Conservation (phyloP, 23 red algal genomes). For the Chondrus crispus region DNA sequence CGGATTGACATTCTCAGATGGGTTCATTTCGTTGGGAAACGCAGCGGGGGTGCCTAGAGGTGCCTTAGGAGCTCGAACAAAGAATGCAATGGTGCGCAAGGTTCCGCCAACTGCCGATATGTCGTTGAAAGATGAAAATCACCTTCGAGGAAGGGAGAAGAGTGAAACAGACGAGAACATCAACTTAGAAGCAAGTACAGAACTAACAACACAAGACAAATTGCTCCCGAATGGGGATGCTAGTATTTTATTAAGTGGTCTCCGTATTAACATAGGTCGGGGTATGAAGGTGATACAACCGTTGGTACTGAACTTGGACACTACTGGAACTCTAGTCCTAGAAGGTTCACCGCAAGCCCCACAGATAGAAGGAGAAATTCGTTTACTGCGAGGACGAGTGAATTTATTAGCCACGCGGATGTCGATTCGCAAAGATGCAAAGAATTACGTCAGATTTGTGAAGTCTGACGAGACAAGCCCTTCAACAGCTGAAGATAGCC, state of each 20-base stretch:
- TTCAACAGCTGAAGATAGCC: background rate
- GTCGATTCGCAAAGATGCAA: slow-evolving; percentile 20
- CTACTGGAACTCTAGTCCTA: slow-evolving; percentile 33
- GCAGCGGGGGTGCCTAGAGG: background rate
- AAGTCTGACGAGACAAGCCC: background rate
- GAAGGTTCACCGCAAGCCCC: slow-evolving; percentile 14
- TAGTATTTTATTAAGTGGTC: background rate
- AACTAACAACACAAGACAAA: background rate
- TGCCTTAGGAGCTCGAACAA: background rate
- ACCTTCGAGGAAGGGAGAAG: background rate
- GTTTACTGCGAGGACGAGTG: slow-evolving; percentile 13
- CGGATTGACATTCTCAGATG: slow-evolving; percentile 13
- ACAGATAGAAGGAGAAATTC: slow-evolving; percentile 13
- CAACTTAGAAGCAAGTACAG: background rate
- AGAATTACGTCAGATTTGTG: slow-evolving; percentile 14
- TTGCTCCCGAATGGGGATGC: background rate
- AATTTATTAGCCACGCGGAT: slow-evolving; percentile 33
- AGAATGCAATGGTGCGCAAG: background rate
- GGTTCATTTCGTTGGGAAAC: background rate
- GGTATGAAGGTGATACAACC: slow-evolving; percentile 59
- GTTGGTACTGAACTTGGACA: slow-evolving; percentile 54
- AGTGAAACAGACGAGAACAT: background rate
- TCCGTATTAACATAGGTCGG: slow-evolving; percentile 41
- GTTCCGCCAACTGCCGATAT: too few species aligned
- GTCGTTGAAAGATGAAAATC: too few species aligned